Percentiles rank a stretch among this genome's conserved stretches.
Conservation (phyloP, 1,284 basidiomycete genomes). For the Malassezia sympodialis region DNA sequence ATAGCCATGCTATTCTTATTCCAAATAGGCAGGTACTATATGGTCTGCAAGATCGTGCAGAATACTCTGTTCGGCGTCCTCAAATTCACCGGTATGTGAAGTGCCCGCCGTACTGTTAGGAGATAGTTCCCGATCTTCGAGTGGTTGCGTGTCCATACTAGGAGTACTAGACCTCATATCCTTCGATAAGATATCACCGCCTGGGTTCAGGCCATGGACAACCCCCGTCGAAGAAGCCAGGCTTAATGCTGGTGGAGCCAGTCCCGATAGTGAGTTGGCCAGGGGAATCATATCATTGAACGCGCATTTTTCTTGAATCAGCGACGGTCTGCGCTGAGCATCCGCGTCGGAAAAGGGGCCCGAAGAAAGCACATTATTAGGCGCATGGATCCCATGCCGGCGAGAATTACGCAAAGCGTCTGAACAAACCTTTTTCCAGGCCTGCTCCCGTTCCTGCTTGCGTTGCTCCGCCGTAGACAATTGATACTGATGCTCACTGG, state of each 20-base stretch:
- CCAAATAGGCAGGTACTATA: constrained; percentile 6
- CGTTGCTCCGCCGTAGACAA: constrained; percentile 51
- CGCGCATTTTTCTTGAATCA: not conserved
- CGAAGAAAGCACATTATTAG: constrained; percentile 9
- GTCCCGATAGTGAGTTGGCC: constrained; percentile 6
- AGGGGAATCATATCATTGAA: constrained; percentile 9
- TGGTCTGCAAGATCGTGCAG: constrained; percentile 4
- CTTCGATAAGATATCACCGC: constrained; percentile 21
- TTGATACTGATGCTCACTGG: constrained; percentile 84
- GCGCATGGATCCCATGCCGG: constrained; percentile 28
- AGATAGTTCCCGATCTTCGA: constrained; percentile 28
- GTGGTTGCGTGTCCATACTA: constrained; percentile 10
- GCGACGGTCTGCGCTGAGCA: not conserved
- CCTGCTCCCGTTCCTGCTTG: constrained; percentile 33
- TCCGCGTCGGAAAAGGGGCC: not conserved
- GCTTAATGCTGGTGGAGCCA: constrained; percentile 15
- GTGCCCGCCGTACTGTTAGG: constrained; percentile 15
- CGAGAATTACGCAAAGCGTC: constrained; percentile 38
- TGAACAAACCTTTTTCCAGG: constrained; percentile 37
- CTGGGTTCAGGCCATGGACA: constrained; percentile 1
- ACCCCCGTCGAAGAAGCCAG: constrained; percentile 3
- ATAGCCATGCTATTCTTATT: constrained; percentile 12
- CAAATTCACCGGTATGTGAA: constrained; percentile 30
- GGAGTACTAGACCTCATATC: constrained; percentile 27
- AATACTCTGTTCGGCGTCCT: constrained; percentile 28